Evolutionary conservation across 345 rosid genomes (phyloP).

Genomic region (Gynandropsis gynandra): DNA sequence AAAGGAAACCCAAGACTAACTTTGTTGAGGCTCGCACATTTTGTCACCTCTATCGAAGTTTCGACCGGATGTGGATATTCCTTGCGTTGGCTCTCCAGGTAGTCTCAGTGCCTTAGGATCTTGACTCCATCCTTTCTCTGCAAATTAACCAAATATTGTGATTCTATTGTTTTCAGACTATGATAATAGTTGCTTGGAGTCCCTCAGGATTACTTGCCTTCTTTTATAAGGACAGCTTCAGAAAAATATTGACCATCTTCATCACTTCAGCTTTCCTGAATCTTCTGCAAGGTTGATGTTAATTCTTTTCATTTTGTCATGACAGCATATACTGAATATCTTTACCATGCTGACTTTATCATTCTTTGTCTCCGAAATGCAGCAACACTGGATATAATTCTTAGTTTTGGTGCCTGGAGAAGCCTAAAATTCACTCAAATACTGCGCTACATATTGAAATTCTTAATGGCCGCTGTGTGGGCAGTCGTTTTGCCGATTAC

Average conservation of each 20-base stretch:
- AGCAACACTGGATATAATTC: constrained; percentile 79
- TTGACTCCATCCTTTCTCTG: constrained; percentile 12
- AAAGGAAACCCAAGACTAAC: constrained; percentile 82
- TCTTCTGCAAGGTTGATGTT: constrained; percentile 63
- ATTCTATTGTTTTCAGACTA: constrained; percentile 51
- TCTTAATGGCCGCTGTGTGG: constrained; percentile 75
- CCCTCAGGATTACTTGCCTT: constrained; percentile 58
- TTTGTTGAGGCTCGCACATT: constrained; percentile 98
- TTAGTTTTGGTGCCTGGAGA: constrained; percentile 80
- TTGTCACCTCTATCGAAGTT: constrained; percentile 89
- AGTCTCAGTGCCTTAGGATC: constrained; percentile 15
- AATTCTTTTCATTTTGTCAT: background rate
- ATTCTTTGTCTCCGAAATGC: constrained; percentile 25
- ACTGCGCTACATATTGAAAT: constrained; percentile 69
- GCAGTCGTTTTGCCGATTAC: constrained; percentile 72
- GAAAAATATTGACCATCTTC: constrained; percentile 68
- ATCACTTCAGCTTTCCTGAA: constrained; percentile 84
- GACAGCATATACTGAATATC: background rate
- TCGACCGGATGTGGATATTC: constrained; percentile 99
- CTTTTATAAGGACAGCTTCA: constrained; percentile 54
- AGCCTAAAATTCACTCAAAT: constrained; percentile 71
- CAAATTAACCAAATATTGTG: constrained; percentile 13
- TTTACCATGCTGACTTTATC: constrained; percentile 13
- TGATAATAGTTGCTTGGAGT: constrained; percentile 84
- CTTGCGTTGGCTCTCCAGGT: constrained; percentile 84